Evolutionary conservation across 306 rosid genomes (phyloP), one percentile per base, ranked within the genome.

Genomic region (Chamaecrista fasciculata): DNA sequence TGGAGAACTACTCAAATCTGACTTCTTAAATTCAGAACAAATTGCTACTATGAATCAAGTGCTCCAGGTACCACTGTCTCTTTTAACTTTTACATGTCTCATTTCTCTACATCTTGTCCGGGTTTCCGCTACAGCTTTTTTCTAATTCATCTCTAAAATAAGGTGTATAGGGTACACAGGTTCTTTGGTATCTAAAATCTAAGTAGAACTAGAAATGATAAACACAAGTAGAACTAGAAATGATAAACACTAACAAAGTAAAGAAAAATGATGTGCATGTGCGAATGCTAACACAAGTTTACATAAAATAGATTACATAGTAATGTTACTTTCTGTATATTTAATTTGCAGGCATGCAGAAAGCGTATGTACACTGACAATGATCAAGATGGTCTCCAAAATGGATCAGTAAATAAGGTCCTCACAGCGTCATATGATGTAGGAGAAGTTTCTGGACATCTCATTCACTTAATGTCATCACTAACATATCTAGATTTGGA

Each of bases 291-390:
- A 43, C 68, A 52, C 24, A 26, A 14, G 33, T 66, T 72, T 55
- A 42, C 24, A 40, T 56, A 24, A 25, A 40, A 39, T 36, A 8
- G 42, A 62, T 63, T 12, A 18, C 62, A 16, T 16, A 58, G 62
- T 69, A 57, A 65, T 62, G 71, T 47, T 74, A 37, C 68, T 68
- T 48, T 15, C 66, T 53, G n/a, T n/a, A n/a, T n/a, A n/a, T n/a
- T n/a, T n/a, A n/a, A 21, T 56, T 78, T 78, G 53, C 91, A 93
- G 96, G 91, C 75, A 44, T 82, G 96, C 92, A 82, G 88, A 81
- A 81, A 84, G 64, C 82, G 43, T 5, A 31, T 76, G 59, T 84
- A 87, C 83, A 18, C 74, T 68, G 76, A 72, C 61, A 82, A 69
- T 70, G 70, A 36, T 49, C 58, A 44, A 66, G 88, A 71, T 31